Conservation (phyloP, 768 basidiomycete genomes). For the Calocybe indica region DNA sequence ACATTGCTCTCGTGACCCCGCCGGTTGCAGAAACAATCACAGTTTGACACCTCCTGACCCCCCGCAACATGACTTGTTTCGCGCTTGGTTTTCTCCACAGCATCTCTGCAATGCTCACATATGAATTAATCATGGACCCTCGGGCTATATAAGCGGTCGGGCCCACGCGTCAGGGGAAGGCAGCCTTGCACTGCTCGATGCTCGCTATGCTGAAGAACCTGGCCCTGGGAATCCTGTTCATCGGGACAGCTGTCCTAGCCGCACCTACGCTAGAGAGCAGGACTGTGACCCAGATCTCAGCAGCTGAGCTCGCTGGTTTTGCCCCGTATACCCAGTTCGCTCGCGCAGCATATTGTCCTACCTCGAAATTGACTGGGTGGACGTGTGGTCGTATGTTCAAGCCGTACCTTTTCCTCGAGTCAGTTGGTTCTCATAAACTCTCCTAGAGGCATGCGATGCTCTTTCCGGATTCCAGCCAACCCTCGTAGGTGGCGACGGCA, state of each 20-base stretch:
- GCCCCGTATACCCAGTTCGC: constrained; percentile 47
- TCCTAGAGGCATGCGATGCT: constrained; percentile 33
- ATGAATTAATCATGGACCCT: too few relatives aligned
- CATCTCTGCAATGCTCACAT: too few relatives aligned
- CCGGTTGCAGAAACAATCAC: too few relatives aligned
- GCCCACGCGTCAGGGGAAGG: too few relatives aligned
- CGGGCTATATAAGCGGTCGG: too few relatives aligned
- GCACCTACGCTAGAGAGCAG: constrained; percentile 7
- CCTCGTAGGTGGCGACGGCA: constrained; percentile 45
- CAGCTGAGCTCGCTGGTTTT: constrained; percentile 27
- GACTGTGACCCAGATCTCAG: constrained; percentile 17
- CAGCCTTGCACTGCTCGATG: background rate
- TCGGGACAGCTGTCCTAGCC: constrained; percentile 8
- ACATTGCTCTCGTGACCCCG: too few relatives aligned
- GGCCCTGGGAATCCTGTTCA: too few relatives aligned
- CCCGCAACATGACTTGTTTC: too few relatives aligned
- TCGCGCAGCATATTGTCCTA: constrained; percentile 47
- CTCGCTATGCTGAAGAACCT: background rate
- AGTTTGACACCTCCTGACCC: too few relatives aligned
- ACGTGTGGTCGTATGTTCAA: constrained; percentile 34
- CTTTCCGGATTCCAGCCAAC: constrained; percentile 33
- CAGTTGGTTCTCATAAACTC: background rate
- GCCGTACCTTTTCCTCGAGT: background rate
- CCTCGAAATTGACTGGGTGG: constrained; percentile 31
- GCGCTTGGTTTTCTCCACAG: too few relatives aligned